phyloP scores from a whole-genome alignment of 768 basidiomycete species.

The Omphalotus guepiniiformis region DNA sequence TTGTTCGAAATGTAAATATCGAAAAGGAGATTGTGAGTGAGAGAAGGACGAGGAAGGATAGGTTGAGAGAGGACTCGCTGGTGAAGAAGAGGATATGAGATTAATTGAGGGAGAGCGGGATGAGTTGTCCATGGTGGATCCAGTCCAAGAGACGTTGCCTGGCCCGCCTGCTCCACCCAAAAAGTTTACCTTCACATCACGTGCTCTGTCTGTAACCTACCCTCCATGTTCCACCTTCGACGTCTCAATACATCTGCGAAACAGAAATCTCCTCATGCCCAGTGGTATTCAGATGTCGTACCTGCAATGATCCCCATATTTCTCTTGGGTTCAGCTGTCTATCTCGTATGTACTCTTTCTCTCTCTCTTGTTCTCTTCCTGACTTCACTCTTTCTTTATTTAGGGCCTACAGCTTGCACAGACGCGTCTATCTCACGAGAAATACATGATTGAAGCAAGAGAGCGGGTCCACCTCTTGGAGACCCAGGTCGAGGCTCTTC shows the following conservation, averaged over 20 bases:
- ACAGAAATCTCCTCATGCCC: conserved; percentile 47
- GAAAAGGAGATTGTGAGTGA: conserved; percentile 2
- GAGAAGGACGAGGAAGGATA: conserved; percentile 6
- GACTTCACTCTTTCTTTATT: conserved; percentile 5
- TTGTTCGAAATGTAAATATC: conserved; percentile 5
- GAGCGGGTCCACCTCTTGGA: conserved; percentile 53
- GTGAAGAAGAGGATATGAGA: conserved; percentile 15
- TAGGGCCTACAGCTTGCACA: conserved; percentile 68
- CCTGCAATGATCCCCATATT: conserved; percentile 79
- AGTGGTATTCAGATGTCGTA: conserved; percentile 64
- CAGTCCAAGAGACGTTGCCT: background rate
- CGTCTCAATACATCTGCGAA: conserved; percentile 7
- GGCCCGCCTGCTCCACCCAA: background rate
- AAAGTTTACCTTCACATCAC: background rate
- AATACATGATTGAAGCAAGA: conserved; percentile 60
- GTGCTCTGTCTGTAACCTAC: background rate
- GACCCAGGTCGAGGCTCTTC: conserved; percentile 47
- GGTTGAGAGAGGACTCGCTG: conserved; percentile 12
- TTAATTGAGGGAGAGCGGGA: conserved; percentile 8
- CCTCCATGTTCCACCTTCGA: no score
- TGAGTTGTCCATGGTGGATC: conserved; percentile 6
- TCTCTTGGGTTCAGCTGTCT: conserved; percentile 74
- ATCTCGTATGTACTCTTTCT: conserved; percentile 46
- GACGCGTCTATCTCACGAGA: conserved; percentile 63
- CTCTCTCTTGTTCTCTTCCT: background rate